Base-by-base conservation (phyloP, 176 grass and related monocot genomes). In the Luzula sylvatica region DNA sequence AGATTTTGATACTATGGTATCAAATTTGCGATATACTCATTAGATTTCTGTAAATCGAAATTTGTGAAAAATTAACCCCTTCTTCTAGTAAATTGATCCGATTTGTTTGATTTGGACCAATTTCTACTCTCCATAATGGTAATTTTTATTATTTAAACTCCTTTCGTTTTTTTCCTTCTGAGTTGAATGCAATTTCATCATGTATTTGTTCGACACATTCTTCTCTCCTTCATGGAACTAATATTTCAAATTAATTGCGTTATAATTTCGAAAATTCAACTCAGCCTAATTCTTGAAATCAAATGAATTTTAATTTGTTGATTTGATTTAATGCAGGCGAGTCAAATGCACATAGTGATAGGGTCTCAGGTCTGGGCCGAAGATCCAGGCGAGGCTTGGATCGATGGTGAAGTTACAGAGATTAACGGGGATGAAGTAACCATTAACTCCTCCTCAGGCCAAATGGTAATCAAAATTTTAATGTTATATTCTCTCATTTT, bases 321-420 rank as follows among this genome's bases (percentile, higher is more conserved):
- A n/a, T n/a, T n/a, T n/a, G n/a, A n/a, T 43, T 20, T 57, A 14
- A 52, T 73, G 54, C 62, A 88, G 83, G 78, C 70, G 64, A 57
- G 59, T 52, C 56, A 57, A 61, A 23, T 13, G 14, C 70, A 50
- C 15, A 62, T 83, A 53, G 50, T 53, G 56, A 79, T 76, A 15
- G 79, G 79, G 39, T 88, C 85, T 44, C 66, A 72, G 15, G 79
- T 88, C 60, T 88, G 85, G 85, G 79, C 79, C 11, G 79, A 79
- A 67, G 79, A 88, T 65, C 55, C 75, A 53, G 85, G 83, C 42
- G 75, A 72, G 18, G 79, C 85, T 69, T 88, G 85, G 85, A 83
- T 88, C 65, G 79, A 88, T 66, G 85, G 85, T n/a, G 40, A 83
- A 46, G 74, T 88, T 35, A 71, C 78, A 45, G 70, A 67, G 60